Base-by-base conservation (phyloP, 371 early-diverging fungal genomes). In the Rhizomucor miehei region DNA sequence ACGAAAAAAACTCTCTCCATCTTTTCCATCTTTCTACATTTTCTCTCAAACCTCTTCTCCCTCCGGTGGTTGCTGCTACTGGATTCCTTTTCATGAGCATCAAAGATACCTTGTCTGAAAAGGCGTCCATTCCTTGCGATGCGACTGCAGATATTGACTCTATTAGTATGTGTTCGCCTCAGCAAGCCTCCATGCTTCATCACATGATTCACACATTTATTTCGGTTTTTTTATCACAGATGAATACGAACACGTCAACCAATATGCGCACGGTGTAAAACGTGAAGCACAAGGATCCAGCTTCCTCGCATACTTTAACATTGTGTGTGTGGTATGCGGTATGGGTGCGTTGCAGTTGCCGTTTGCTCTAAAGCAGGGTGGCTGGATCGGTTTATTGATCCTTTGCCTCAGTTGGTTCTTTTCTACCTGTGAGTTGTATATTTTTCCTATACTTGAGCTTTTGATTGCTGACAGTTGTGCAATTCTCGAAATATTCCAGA, bases 261-360 rank as follows among this genome's bases (percentile, higher is more conserved):
- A 54, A 5, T 63, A 69, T 39, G 56, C 54, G 53, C 69, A 73
- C 52, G 69, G 73, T 52, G 47, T 66, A 21, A 69, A 73, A 48
- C 57, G 62, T 44, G 59, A 73, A 52, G 52, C 49, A 8, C 60
- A 68, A 48, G 66, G 73, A 8, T 69, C 65, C 0, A 55, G 56
- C 23, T 77, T 75, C 49, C 60, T 66, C 36, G 74, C 79, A 23
- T 81, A 77, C 45, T 72, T 81, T 37, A 85, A 83, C 62, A 62
- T 83, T 13, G 84, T 85, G 36, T 86, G 90, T 66, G 87, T 90
- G 14, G 79, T 89, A 14, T 87, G 89, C 4, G 92, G 92, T 24
- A 86, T 86, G 14, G 93, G 93, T 35, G 81, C 90, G 20, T 72
- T 92, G 9, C 89, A 89, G 55, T 68, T 93, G 14, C 90, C 92